Percentiles rank a stretch among this genome's conserved stretches.
These are phyloP conservation scores for Pyrenula massariospora DNA, from an alignment of 495 filamentous ascomycete species.

Conservation along the genomic window DNA sequence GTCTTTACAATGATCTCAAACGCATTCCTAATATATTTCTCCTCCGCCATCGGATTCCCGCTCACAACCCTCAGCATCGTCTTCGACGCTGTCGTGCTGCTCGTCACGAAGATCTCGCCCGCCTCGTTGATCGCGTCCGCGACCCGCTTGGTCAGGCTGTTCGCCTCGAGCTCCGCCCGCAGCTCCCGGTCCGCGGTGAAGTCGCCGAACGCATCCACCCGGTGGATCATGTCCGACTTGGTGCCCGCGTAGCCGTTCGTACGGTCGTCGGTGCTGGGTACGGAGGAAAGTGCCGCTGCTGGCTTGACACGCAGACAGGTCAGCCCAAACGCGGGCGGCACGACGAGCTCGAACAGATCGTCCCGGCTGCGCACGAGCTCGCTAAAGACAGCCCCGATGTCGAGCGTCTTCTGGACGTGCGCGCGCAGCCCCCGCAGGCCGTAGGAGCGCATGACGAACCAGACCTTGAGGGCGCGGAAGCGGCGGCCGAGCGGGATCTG, in stretches of 20 bases:
- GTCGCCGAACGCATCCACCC: neutral
- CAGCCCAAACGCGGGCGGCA: constrained; percentile 65
- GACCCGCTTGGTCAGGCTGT: constrained; percentile 62
- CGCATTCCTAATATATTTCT: constrained; percentile 57
- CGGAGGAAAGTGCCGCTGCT: constrained; percentile 11
- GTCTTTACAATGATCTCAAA: constrained; percentile 68
- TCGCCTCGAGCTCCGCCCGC: constrained; percentile 36
- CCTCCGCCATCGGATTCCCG: constrained; percentile 54
- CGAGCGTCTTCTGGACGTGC: constrained; percentile 56
- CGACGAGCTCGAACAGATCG: constrained; percentile 71
- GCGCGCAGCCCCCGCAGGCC: constrained; percentile 67
- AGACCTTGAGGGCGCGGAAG: constrained; percentile 90
- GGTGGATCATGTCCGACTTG: neutral
- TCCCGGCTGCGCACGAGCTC: constrained; percentile 40
- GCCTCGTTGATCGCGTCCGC: constrained; percentile 65
- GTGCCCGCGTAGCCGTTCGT: neutral
- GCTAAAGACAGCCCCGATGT: constrained; percentile 59
- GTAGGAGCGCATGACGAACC: constrained; percentile 89
- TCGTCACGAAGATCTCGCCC: constrained; percentile 77
- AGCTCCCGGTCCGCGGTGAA: constrained; percentile 9
- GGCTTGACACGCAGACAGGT: constrained; percentile 56
- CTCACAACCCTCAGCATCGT: constrained; percentile 78
- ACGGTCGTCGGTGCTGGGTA: constrained; percentile 10
- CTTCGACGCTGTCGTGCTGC: constrained; percentile 59
- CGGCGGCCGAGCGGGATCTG: constrained; percentile 89